Conservation (phyloP, 768 basidiomycete species). For the Kwoniella mangroviensis region DNA sequence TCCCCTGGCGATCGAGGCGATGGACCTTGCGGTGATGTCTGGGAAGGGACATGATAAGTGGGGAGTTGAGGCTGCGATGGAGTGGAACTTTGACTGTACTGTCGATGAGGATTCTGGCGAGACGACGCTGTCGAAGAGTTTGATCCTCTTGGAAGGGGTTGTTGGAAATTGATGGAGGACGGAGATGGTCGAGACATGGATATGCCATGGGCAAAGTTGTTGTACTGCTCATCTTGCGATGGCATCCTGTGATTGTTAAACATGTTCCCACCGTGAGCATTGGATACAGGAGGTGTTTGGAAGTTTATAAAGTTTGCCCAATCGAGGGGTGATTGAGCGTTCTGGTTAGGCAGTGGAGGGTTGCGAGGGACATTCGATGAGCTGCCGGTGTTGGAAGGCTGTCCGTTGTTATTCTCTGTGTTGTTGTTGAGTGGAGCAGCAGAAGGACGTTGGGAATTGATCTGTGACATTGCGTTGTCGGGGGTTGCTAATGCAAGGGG, state of each 20-base stretch:
- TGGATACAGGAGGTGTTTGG: conserved; percentile 42
- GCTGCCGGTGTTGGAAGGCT: neutral
- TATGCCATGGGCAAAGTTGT: conserved; percentile 48
- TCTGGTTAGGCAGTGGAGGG: neutral
- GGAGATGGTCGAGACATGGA: conserved; percentile 24
- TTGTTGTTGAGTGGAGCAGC: neutral
- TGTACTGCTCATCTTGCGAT: conserved; percentile 16
- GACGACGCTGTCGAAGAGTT: conserved; percentile 9
- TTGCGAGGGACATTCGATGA: conserved; percentile 4
- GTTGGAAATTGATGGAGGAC: conserved; percentile 27
- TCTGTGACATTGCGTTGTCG: neutral
- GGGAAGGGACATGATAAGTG: conserved; percentile 13
- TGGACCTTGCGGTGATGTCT: conserved; percentile 19
- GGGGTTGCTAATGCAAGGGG: too few relatives aligned
- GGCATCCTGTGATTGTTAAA: conserved; percentile 9
- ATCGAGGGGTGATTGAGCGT: conserved; percentile 43
- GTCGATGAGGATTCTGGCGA: conserved; percentile 19
- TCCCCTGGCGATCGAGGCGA: conserved; percentile 15
- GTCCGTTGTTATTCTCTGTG: neutral
- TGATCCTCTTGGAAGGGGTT: conserved; percentile 23
- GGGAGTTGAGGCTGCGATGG: conserved; percentile 19
- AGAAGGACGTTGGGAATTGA: neutral
- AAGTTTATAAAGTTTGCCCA: conserved; percentile 50
- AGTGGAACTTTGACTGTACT: conserved; percentile 19
- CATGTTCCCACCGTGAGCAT: neutral